A percentile compares a stretch with the other conserved stretches of the same genome.
Conservation (phyloP, 805 yeast species). For the Lipomyces sp. region DNA sequence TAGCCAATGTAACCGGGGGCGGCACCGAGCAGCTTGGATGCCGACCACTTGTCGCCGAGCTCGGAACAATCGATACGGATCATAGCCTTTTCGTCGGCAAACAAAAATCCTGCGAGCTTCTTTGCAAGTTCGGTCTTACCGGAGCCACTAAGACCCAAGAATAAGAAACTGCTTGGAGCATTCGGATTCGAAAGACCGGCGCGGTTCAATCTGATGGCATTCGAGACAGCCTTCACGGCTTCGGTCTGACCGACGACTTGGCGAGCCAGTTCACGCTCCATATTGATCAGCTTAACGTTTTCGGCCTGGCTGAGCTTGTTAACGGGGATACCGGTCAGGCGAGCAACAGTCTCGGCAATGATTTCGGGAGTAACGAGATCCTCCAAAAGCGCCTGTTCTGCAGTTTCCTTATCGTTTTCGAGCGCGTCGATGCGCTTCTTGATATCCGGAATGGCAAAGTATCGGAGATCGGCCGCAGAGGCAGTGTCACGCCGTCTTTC, state of each 20-base stretch:
- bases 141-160: conserved; percentile 93
- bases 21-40: conserved; percentile 91
- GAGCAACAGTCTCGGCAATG: conserved; percentile 94
- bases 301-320: conserved; percentile 92
- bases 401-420: conserved; percentile 71
- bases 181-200: conserved; percentile 95
- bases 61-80: conserved; percentile 98
- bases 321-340: conserved; percentile 96
- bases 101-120: conserved; percentile 91
- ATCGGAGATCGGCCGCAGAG: conserved; percentile 91
- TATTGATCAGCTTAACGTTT: conserved; percentile 85
- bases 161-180: conserved; percentile 85
- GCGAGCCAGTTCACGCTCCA: conserved; percentile 81
- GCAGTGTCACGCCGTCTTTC: conserved; percentile 95
- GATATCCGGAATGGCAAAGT: conserved; percentile 95
- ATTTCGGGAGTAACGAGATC: conserved; percentile 91
- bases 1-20: conserved; percentile 97
- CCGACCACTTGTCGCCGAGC: conserved; percentile 90
- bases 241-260: conserved; percentile 94
- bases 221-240: conserved; percentile 94
- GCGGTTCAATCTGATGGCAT: conserved; percentile 87
- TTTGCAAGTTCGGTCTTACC: conserved; percentile 98
- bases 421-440: conserved; percentile 68
- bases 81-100: conserved; percentile 95
- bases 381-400: conserved; percentile 64